phyloP scores from a whole-genome alignment of 2,329 filamentous ascomycete genomes.

The Cephalotrichum gorgonifer region DNA sequence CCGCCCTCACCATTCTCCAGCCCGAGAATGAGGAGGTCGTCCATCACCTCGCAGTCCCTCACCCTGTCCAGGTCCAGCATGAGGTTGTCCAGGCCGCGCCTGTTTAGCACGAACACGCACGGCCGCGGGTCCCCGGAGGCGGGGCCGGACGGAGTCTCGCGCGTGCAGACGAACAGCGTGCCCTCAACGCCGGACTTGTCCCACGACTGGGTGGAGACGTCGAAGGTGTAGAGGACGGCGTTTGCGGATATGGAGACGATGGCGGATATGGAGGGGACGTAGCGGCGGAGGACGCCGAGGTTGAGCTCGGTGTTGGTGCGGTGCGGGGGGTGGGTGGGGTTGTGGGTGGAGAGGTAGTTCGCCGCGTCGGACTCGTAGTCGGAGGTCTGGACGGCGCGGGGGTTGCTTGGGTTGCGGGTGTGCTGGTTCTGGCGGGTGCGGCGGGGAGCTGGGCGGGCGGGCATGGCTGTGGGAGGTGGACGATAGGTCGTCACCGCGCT shows the following conservation, averaged over 20 bases:
- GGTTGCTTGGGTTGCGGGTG: constrained; percentile 28
- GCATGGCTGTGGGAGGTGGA: too few relatives aligned
- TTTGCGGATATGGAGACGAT: constrained; percentile 78
- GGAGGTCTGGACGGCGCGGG: constrained; percentile 27
- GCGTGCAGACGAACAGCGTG: constrained; percentile 76
- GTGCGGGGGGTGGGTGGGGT: constrained; percentile 32
- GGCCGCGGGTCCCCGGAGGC: constrained; percentile 26
- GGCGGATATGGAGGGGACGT: constrained; percentile 61
- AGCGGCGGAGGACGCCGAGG: constrained; percentile 69
- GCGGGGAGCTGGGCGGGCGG: constrained; percentile 28
- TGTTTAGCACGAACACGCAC: constrained; percentile 64
- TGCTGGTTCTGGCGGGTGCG: constrained; percentile 9
- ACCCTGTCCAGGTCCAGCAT: constrained; percentile 53
- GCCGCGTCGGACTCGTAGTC: constrained; percentile 60
- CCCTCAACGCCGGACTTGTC: constrained; percentile 81
- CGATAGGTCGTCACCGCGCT: too few relatives aligned
- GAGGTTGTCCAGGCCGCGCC: constrained; percentile 61
- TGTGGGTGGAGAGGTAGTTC: constrained; percentile 31
- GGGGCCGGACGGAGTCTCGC: constrained; percentile 32
- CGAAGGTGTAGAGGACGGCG: constrained; percentile 77
- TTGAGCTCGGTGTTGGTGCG: constrained; percentile 82
- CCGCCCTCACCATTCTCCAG: constrained; percentile 19
- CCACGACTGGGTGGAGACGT: constrained; percentile 56
- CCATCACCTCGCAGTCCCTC: constrained; percentile 52
- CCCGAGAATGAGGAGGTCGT: constrained; percentile 41